Conservation (phyloP, 306 rosid species). For the Fragaria nilgerrensis region DNA sequence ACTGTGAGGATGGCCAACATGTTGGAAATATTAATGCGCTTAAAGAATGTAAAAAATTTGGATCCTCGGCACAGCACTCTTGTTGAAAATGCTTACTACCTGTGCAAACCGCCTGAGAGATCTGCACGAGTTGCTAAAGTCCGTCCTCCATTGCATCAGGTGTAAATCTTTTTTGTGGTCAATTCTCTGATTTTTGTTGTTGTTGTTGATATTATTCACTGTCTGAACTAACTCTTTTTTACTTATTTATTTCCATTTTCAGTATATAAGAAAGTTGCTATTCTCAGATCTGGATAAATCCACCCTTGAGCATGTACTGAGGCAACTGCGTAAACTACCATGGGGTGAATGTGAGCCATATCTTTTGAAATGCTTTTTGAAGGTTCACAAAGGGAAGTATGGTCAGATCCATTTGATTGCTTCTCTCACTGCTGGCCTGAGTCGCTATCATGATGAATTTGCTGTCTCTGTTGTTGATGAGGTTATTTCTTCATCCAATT, state of each 20-base stretch:
- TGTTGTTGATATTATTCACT: slow-evolving; percentile 14
- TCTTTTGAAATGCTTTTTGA: slow-evolving; percentile 95
- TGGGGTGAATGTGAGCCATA: slow-evolving; percentile 94
- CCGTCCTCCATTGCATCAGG: slow-evolving; percentile 99
- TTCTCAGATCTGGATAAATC: slow-evolving; percentile 96
- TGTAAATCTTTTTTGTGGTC: slow-evolving; percentile 23
- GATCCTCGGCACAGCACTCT: slow-evolving; percentile 99
- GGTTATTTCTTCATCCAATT: slow-evolving; percentile 46
- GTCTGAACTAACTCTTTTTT: slow-evolving; percentile 14
- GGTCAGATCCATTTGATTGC: slow-evolving; percentile 96
- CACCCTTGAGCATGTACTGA: slow-evolving; percentile 89
- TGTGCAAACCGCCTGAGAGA: slow-evolving; percentile 98
- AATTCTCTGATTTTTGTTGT: neutral
- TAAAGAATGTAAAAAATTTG: slow-evolving; percentile 96
- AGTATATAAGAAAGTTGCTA: slow-evolving; percentile 93
- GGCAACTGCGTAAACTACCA: slow-evolving; percentile 97
- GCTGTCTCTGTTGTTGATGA: slow-evolving; percentile 95
- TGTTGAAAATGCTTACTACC: slow-evolving; percentile 98
- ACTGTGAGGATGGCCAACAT: slow-evolving; percentile 88
- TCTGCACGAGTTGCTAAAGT: slow-evolving; percentile 93
- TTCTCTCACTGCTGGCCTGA: slow-evolving; percentile 96
- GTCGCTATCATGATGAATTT: slow-evolving; percentile 97
- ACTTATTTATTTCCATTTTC: slow-evolving; percentile 28
- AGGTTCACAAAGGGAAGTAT: slow-evolving; percentile 95
- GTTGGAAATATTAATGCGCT: slow-evolving; percentile 98